Base-by-base conservation (phyloP, 345 rosid species). In the Citrus trifoliata region DNA sequence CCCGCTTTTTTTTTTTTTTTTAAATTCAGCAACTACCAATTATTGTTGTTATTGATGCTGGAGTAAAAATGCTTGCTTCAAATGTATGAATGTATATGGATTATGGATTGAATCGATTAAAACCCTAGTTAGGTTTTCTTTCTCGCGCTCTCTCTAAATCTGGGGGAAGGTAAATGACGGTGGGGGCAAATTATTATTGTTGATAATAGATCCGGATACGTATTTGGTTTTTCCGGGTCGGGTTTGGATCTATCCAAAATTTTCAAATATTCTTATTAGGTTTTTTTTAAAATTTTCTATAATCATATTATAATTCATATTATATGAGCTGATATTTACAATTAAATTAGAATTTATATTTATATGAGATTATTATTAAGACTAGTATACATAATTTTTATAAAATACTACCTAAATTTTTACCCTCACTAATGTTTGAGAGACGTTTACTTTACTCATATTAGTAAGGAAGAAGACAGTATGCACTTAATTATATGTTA, bases 61-160 rank as follows among this genome's bases (percentile, higher is more conserved):
- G 3, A 12, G 1, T 42, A 42, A 42, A 10, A 42, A 12, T 42
- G 51, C 51, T 42, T 0, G 16, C 14, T 3, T 42, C 16, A 42
- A 42, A 42, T 42, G 14, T 10, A 21, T 19, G 16, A 21, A 66
- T 4, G 70, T 13, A 6, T 12, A 30, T 30, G n/a, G 40, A 18
- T 6, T 7, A 8, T 1, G 68, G 22, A 21, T 30, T 42, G 61
- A 22, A 25, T 56, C 2, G 65, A 72, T 9, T n/a, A 76, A 63
- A 66, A 66, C 71, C 79, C 72, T 30, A 66, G 62, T 9, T 76
- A 76, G 72, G 64, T 64, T 32, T 63, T 63, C 27, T 35, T 66
- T 13, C 10, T 30, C 7, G 21, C 51, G 1, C 12, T 2, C 6
- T 12, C 42, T 24, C 22, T 64, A 56, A 46, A 24, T 63, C 70